These are phyloP conservation scores for Metarhizium humberi DNA, from an alignment of 2,329 filamentous ascomycete genomes.

Conservation along the genomic window DNA sequence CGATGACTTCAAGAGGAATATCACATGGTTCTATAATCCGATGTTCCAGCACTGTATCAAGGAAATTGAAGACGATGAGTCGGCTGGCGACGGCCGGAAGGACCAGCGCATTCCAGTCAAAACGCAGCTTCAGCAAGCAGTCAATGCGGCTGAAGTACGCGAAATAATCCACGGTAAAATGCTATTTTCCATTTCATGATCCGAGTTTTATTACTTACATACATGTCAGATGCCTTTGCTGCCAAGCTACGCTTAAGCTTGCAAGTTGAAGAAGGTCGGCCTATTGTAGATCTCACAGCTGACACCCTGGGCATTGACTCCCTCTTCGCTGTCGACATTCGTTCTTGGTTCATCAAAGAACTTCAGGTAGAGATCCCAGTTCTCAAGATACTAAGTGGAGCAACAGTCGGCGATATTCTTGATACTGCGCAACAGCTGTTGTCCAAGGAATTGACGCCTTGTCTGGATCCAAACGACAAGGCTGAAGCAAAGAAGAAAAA, in stretches of 20 bases:
- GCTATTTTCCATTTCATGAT: too few relatives aligned
- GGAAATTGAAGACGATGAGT: background rate
- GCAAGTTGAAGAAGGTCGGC: background rate
- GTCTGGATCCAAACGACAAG: background rate
- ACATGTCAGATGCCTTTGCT: background rate
- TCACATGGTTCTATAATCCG: background rate
- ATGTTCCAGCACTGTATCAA: background rate
- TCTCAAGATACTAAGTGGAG: conserved; percentile 23
- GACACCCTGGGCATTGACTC: conserved; percentile 20
- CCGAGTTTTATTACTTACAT: background rate
- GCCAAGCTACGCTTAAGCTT: background rate
- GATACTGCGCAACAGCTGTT: background rate
- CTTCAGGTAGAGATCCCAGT: conserved; percentile 33
- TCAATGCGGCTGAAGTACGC: too few relatives aligned
- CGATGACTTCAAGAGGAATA: background rate
- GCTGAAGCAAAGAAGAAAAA: too few relatives aligned
- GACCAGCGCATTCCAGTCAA: background rate
- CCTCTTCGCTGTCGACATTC: conserved; percentile 26
- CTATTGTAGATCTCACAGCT: background rate
- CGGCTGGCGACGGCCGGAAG: background rate
- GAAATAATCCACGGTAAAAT: too few relatives aligned
- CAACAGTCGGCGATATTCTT: conserved; percentile 7
- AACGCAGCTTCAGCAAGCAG: background rate
- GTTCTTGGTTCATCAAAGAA: conserved; percentile 40
- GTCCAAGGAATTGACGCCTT: background rate